These are phyloP conservation scores for Diutina siamensis DNA, from an alignment of 1,139 yeast species.

Conservation along the genomic window DNA sequence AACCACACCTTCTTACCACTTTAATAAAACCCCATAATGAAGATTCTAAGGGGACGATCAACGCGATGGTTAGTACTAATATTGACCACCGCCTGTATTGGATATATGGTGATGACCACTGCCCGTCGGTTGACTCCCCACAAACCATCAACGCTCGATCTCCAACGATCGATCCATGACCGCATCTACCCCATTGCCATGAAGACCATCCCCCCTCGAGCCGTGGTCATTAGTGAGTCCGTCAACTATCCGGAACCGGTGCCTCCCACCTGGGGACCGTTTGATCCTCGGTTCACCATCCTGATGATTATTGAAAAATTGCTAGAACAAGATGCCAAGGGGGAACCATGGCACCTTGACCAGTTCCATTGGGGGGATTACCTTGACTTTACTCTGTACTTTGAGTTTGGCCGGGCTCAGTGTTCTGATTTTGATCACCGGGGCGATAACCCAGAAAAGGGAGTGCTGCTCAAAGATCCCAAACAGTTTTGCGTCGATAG, in stretches of 20 bases:
- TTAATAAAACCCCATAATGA: background rate
- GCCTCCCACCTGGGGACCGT: slow-evolving; percentile 2
- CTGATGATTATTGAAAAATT: background rate
- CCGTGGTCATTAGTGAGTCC: background rate
- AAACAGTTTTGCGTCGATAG: background rate
- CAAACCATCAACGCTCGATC: background rate
- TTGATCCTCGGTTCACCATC: slow-evolving; percentile 3
- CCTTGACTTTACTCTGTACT: background rate
- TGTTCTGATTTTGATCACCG: background rate
- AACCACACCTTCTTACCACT: too few relatives aligned
- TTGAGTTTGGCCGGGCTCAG: background rate
- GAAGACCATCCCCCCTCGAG: background rate
- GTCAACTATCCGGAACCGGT: background rate
- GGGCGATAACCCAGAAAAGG: background rate
- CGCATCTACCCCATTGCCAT: background rate
- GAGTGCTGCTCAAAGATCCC: background rate
- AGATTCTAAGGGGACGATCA: background rate
- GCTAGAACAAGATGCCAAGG: background rate
- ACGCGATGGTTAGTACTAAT: background rate
- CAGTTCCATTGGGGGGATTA: slow-evolving; percentile 5
- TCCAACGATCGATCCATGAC: background rate
- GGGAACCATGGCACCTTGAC: background rate
- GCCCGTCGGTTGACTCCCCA: background rate
- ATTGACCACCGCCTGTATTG: background rate
- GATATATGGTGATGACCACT: background rate